A percentile compares a stretch with the other conserved stretches of the same genome.
phyloP scores from a whole-genome alignment of 768 basidiomycete genomes.

The Obba rivulosa region DNA sequence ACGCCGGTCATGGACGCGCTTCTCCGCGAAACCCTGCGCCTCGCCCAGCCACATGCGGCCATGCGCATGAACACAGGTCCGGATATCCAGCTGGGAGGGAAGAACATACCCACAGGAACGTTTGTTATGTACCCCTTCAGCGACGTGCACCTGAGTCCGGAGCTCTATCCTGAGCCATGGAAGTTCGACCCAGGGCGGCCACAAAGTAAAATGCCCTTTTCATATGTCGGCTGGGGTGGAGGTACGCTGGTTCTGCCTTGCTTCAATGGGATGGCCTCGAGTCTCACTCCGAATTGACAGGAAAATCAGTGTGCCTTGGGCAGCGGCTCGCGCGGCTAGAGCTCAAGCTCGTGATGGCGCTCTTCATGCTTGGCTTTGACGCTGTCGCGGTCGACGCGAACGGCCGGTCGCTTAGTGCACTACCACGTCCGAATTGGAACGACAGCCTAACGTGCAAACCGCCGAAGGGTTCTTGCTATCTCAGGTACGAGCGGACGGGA shows the following conservation, averaged over 20 bases:
- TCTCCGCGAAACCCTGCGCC: conserved; percentile 70
- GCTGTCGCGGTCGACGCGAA: conserved; percentile 49
- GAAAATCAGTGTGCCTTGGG: conserved; percentile 66
- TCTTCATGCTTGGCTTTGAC: conserved; percentile 62
- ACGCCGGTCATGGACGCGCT: conserved; percentile 69
- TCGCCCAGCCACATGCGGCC: conserved; percentile 76
- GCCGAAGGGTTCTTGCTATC: conserved; percentile 44
- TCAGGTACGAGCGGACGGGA: conserved; percentile 23
- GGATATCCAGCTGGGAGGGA: conserved; percentile 63
- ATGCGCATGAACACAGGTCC: conserved; percentile 79
- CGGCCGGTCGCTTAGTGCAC: conserved; percentile 38
- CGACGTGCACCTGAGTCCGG: conserved; percentile 69
- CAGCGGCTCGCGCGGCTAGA: conserved; percentile 71
- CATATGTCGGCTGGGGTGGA: conserved; percentile 76
- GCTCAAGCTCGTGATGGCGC: conserved; percentile 64
- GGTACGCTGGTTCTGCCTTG: conserved; percentile 39
- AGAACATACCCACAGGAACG: conserved; percentile 65
- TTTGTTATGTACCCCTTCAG: conserved; percentile 79
- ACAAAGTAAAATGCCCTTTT: conserved; percentile 47
- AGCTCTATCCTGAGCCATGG: conserved; percentile 73
- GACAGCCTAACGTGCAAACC: conserved; percentile 68
- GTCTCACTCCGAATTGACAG: conserved; percentile 28
- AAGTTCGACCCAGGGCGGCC: conserved; percentile 58
- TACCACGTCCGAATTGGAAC: conserved; percentile 74
- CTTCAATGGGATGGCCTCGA: conserved; percentile 4